Conservation (phyloP, 495 filamentous ascomycete species). For the Trypethelium eluteriae region DNA sequence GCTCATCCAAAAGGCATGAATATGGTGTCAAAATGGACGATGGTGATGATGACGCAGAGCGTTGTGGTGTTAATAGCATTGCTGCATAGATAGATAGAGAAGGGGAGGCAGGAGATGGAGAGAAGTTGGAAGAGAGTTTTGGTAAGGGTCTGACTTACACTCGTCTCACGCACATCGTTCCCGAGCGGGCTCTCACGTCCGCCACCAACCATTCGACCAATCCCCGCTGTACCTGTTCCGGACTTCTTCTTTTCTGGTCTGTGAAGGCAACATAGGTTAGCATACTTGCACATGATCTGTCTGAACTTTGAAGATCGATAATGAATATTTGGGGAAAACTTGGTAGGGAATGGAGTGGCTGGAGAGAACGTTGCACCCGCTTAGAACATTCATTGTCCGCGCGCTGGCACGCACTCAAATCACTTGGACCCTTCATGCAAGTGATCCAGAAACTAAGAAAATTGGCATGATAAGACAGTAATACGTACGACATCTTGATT, state of each 20-base stretch:
- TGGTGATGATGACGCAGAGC: constrained; percentile 10
- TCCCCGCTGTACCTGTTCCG: constrained; percentile 31
- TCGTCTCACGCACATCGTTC: constrained; percentile 36
- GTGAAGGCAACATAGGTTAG: neutral
- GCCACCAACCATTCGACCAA: constrained; percentile 32
- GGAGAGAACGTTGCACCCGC: neutral
- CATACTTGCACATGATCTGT: neutral
- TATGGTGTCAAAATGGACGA: constrained; percentile 13
- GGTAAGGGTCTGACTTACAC: constrained; percentile 19
- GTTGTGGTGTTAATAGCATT: constrained; percentile 20
- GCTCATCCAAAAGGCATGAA: constrained; percentile 18
- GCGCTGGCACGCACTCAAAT: neutral
- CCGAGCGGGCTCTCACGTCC: constrained; percentile 33
- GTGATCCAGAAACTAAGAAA: neutral
- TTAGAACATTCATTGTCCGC: neutral
- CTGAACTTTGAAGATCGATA: neutral
- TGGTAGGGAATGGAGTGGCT: neutral
- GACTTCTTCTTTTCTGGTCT: constrained; percentile 40
- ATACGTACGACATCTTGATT: constrained; percentile 64
- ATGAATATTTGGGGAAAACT: neutral
- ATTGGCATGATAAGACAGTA: constrained; percentile 1
- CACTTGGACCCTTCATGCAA: neutral
- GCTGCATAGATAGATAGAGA: constrained; percentile 5
- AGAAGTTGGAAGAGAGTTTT: constrained; percentile 18
- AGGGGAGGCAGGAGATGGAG: constrained; percentile 12